Evolutionary conservation across 495 filamentous ascomycete species (phyloP), one percentile per base, ranked within the genome.

Genomic region (Darksidea phi): DNA sequence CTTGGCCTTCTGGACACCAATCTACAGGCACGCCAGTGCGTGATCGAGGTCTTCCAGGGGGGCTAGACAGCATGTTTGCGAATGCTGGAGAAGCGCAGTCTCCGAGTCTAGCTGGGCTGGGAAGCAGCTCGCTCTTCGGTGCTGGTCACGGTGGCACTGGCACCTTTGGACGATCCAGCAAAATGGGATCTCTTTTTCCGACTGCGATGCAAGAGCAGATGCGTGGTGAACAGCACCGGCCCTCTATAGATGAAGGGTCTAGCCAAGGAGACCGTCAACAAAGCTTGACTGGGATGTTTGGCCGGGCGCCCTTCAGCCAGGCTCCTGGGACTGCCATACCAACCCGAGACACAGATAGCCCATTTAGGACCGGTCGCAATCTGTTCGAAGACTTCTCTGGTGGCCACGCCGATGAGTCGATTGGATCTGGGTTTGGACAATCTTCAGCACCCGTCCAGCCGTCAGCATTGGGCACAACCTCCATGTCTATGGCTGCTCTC

Each of bases 191-290:
- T 1, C 79, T 98, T 38, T 96, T 98, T 69, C 91, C 93, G 13
- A 70, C 80, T 8, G 85, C 87, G 1, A 92, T 95, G 87, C 89
- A 94, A 71, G 90, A 91, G n/a, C 89, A 92, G 69, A 88, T 90
- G 80, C 87, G 80, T 21, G 51, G 48, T 13, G 83, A 85, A 1
- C 72, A 76, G 43, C 67, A 66, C 28, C 74, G 78, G 17, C 73
- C 83, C 28, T 79, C 77, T 0, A 80, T 86, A 41, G 80, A 84
- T 6, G 81, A 87, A 38, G 52, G 54, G 13, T 54, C 59, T 25
- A 36, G 24, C 37, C 64, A 67, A 52, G 58, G 63, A 13, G 54
- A 59, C 10, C 55, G 63, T 15, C 72, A 67, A 41, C 59, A 59
- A 26, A 57, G 66, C 21, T 48, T 66, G 13, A 63, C 76, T 3